Evolutionary conservation across 2,329 filamentous ascomycete genomes (phyloP).

Genomic region (Botrytis byssoidea): DNA sequence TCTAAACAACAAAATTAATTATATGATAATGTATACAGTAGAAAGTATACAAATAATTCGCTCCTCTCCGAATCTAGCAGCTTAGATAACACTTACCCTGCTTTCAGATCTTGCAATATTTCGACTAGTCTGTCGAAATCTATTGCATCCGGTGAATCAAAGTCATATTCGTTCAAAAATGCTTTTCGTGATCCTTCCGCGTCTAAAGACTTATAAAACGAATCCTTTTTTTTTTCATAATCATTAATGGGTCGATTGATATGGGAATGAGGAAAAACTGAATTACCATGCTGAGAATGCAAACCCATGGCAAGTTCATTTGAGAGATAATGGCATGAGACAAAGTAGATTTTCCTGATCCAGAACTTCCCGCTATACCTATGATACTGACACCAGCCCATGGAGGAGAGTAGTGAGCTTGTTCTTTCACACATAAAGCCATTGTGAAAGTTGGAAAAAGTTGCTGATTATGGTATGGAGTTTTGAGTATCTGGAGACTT

Average conservation of each 20-base stretch:
- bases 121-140: constrained; percentile 90
- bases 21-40: background rate
- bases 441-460: constrained; percentile 19
- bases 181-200: constrained; percentile 76
- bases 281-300: constrained; percentile 90
- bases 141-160: constrained; percentile 90
- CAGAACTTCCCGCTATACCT: constrained; percentile 90
- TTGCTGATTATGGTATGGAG: background rate
- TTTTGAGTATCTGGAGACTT: background rate
- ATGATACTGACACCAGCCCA: constrained; percentile 98
- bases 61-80: background rate
- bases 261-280: background rate
- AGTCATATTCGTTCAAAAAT: constrained; percentile 90
- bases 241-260: background rate
- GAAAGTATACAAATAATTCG: background rate
- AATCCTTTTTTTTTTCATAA: constrained; percentile 66
- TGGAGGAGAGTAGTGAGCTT: constrained; percentile 83
- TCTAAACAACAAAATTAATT: constrained; percentile 45
- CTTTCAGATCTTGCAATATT: constrained; percentile 78
- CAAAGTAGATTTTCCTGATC: constrained; percentile 90
- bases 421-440: constrained; percentile 28
- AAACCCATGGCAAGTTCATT: constrained; percentile 94
- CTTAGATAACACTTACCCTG: constrained; percentile 62
- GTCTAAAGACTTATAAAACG: constrained; percentile 90
- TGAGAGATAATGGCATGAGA: constrained; percentile 87